Base-by-base conservation (phyloP, 2,329 filamentous ascomycete genomes). In the Arachnomyces sp. region DNA sequence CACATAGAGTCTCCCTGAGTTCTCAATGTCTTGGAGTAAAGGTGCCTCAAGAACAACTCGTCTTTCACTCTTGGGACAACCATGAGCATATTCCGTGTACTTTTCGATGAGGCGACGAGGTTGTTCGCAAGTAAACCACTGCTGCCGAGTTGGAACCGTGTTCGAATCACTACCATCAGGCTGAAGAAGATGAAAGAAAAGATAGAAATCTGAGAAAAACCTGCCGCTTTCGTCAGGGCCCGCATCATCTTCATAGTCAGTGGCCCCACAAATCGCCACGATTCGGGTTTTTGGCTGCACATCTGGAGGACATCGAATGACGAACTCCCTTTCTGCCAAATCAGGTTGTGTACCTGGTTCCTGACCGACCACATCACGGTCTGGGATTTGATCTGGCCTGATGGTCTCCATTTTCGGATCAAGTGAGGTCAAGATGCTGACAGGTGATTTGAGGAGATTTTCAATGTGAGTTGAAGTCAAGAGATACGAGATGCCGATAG, bases 81-180 rank as follows among this genome's bases (percentile, higher is more conserved):
- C 43, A 36, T 48, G 45, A 12, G 45, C 40, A 36, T 48, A 48
- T 31, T 44, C 43, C 8, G 12, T 18, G 34, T 47, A 48, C 34
- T 48, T 47, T 30, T 31, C 11, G 7, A 48, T 39, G 7, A 50
- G 36, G 34, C 36, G 25, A 25, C 44, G 17, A 4, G 43, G 47
- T 13, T 33, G 21, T 21, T 42, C 38, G 15, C 28, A 45, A 4
- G 45, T 49, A 28, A 49, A 32, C 45, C 43, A 47, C 17, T 42
- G 12, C 14, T 34, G 21, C 5, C 21, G 21, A 25, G 21, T 5
- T 5, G 5, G 21, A 25, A 9, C 21, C 9, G 21, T 25, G 9
- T 25, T 25, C 5, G 21, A 9, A 25, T 25, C 5, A 25, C 9
- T 25, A 25, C 5, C 21, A 5, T 25, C 21, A 25, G 33, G 33